These are phyloP conservation scores for Leccinellum rugosiceps DNA, from an alignment of 768 basidiomycete genomes.

Conservation along the genomic window DNA sequence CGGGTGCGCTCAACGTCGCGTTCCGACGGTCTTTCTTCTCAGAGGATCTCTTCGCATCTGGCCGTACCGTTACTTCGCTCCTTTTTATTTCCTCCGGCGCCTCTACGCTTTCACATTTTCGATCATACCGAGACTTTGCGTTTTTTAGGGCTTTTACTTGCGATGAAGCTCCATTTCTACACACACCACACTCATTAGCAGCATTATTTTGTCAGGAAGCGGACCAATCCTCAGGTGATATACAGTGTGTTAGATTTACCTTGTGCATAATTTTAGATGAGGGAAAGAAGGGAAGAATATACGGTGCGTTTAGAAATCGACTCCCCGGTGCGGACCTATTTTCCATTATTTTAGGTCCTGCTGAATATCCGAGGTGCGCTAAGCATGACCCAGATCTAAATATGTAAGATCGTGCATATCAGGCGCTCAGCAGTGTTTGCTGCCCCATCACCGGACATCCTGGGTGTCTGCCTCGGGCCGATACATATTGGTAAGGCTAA, in stretches of 20 bases:
- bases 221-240: not conserved
- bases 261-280: no score
- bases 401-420: not conserved
- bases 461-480: not conserved
- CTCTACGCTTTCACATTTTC: not conserved
- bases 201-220: not conserved
- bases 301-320: not conserved
- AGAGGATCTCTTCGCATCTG: no score
- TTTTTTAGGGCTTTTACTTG: not conserved
- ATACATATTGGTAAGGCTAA: not conserved
- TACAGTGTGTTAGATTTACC: not conserved
- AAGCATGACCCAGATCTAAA: not conserved
- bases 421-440: not conserved
- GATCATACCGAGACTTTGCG: not conserved
- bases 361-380: not conserved
- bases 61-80: not conserved
- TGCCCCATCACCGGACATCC: not conserved
- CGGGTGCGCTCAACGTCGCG: not conserved
- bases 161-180: not conserved
- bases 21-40: no score
- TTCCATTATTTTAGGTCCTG: not conserved
- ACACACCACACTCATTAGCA: not conserved
- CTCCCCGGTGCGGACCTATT: not conserved
- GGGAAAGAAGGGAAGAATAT: not conserved
- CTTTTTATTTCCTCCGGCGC: not conserved